Base-by-base conservation (phyloP, 305 asterid species). In the Fraxinus dipetala region DNA sequence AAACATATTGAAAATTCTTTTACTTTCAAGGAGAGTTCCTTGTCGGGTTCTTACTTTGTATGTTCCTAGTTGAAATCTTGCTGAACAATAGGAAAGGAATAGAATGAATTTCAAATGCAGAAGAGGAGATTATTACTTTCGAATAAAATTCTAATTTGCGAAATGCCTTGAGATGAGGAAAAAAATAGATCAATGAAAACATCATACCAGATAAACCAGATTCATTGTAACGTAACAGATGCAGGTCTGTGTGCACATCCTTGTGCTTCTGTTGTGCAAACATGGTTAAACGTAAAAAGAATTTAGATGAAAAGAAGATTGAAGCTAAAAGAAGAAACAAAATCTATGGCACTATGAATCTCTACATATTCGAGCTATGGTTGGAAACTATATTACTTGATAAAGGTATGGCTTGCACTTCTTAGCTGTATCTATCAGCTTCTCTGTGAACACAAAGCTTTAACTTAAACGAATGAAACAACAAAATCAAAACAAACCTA, bases 401-500 rank as follows among this genome's bases (percentile, higher is more conserved):
- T 65, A 56, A 59, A 9, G 67, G 40, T 78, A 72, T n/a, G 80
- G 69, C 78, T 79, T 67, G 79, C 65, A 80, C 70, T 81, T 35
- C 74, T 16, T 18, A 75, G 84, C 81, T 76, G 81, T 82, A 81
- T 80, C 86, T 82, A 5, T 80, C 65, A 85, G 85, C 85, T 81
- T 56, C 81, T 72, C 45, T 83, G 20, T 81, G 72, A 83, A 76
- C 86, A 82, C 48, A 82, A 79, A 69, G 77, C 76, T 38, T 75
- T 30, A 51, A 79, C 72, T 80, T 40, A 76, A 85, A 84, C 84
- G 77, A 77, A 84, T 84, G 6, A 85, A 85, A 81, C 86, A 84
- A 81, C 72, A 74, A 69, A 87, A 85, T 84, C 13, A 75, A 83
- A 83, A 84, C 82, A 75, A 76, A 81, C 87, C 87, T 81, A 86